A percentile compares a stretch with the other conserved stretches of the same genome.
phyloP scores from a whole-genome alignment of 768 basidiomycete species.

The Hortiboletus campestris region DNA sequence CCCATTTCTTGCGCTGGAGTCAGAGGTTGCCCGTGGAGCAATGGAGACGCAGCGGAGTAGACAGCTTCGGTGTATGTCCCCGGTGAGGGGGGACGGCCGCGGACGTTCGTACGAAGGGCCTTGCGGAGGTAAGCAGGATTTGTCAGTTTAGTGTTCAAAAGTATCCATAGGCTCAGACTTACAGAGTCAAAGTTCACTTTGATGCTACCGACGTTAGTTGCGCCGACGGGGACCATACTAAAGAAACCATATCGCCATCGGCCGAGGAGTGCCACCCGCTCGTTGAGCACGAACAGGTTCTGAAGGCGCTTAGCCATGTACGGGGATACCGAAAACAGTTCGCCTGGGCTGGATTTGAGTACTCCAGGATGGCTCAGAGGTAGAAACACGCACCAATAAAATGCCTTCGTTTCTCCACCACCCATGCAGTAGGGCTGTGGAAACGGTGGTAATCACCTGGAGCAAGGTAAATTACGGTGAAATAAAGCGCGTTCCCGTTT shows the following conservation, averaged over 20 bases:
- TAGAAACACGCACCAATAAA: conserved; percentile 69
- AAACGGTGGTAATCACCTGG: conserved; percentile 99
- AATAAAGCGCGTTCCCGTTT: conserved; percentile 84
- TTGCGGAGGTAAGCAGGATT: conserved; percentile 25
- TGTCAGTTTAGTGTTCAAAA: neutral
- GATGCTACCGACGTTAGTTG: conserved; percentile 97
- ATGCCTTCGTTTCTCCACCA: conserved; percentile 92
- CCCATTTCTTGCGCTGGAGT: conserved; percentile 93
- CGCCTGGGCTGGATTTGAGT: conserved; percentile 47
- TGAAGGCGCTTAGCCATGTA: conserved; percentile 90
- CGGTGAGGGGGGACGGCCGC: conserved; percentile 64
- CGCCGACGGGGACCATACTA: conserved; percentile 95
- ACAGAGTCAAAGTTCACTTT: conserved; percentile 93
- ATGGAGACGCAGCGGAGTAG: conserved; percentile 78
- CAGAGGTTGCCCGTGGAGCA: conserved; percentile 88
- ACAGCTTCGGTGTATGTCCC: conserved; percentile 93
- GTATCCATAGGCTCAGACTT: neutral
- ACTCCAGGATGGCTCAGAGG: neutral
- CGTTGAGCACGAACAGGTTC: conserved; percentile 96
- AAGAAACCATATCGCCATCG: conserved; percentile 97
- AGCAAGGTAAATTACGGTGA: conserved; percentile 94
- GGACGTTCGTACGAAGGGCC: conserved; percentile 88
- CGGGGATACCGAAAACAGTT: conserved; percentile 94
- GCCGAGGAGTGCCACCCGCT: conserved; percentile 92
- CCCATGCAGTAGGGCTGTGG: conserved; percentile 95